Conservation (phyloP, 1,139 yeast species). For the Eremothecium gossypii region DNA sequence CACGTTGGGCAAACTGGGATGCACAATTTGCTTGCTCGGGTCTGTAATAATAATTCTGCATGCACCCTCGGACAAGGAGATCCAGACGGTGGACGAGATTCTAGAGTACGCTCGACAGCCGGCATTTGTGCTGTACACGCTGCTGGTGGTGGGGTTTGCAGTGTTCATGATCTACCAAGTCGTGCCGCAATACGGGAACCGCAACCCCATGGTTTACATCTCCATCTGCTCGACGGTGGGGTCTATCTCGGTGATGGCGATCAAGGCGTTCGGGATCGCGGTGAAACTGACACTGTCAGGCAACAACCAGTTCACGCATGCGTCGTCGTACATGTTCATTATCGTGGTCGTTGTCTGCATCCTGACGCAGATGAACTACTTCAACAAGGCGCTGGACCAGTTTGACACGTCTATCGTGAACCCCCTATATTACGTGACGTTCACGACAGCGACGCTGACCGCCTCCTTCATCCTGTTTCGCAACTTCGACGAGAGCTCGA, state of each 20-base stretch:
- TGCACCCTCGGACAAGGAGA: slow-evolving; percentile 90
- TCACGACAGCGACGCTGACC: slow-evolving; percentile 77
- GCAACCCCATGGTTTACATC: slow-evolving; percentile 82
- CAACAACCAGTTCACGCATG: slow-evolving; percentile 81
- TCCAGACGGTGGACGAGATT: slow-evolving; percentile 82
- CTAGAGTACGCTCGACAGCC: slow-evolving; percentile 73
- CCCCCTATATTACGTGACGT: slow-evolving; percentile 84
- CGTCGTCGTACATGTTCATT: slow-evolving; percentile 76
- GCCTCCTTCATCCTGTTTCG: slow-evolving; percentile 82
- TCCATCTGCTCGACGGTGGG: slow-evolving; percentile 89
- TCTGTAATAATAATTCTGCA: slow-evolving; percentile 84
- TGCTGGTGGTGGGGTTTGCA: slow-evolving; percentile 55
- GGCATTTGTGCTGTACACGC: slow-evolving; percentile 62
- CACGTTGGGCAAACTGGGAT: slow-evolving; percentile 84
- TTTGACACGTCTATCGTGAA: slow-evolving; percentile 89
- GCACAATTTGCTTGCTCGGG: slow-evolving; percentile 84
- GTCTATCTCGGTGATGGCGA: slow-evolving; percentile 83
- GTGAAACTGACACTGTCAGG: slow-evolving; percentile 77
- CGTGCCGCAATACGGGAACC: slow-evolving; percentile 72
- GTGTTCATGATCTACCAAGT: slow-evolving; percentile 73
- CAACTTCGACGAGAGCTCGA: slow-evolving; percentile 63
- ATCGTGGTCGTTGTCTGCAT: slow-evolving; percentile 74
- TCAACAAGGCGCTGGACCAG: slow-evolving; percentile 87
- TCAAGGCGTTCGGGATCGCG: slow-evolving; percentile 91
- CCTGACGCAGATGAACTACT: slow-evolving; percentile 85